Percentiles rank a stretch among this genome's conserved stretches.
Evolutionary conservation across 768 basidiomycete species (phyloP).

Genomic region (Pleurotus citrinopileatus): DNA sequence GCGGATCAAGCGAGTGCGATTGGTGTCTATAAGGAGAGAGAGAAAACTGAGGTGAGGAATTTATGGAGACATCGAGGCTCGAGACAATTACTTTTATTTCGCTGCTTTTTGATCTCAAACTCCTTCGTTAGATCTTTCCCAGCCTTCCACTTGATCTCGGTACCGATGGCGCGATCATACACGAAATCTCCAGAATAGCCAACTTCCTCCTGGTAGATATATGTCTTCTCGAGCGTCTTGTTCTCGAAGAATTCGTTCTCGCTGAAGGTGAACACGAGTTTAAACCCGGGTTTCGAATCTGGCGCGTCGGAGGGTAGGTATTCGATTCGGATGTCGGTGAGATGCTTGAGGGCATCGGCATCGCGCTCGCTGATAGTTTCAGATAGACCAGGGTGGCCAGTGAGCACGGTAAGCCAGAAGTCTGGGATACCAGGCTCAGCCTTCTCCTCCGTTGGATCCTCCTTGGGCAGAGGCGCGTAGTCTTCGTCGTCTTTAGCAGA

Average conservation of each 20-base stretch:
- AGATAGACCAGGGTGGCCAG: conserved; percentile 83
- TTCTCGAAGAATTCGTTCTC: conserved; percentile 90
- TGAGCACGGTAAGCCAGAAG: conserved; percentile 97
- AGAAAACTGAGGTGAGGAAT: not conserved
- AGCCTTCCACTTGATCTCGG: conserved; percentile 95
- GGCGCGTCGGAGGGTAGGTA: conserved; percentile 61
- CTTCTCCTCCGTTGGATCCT: conserved; percentile 27
- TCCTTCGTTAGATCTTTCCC: conserved; percentile 97
- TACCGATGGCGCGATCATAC: conserved; percentile 93
- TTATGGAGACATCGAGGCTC: conserved; percentile 3
- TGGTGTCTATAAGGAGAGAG: conserved; percentile 70
- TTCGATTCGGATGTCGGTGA: conserved; percentile 76
- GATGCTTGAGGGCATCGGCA: conserved; percentile 76
- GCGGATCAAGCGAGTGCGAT: conserved; percentile 76
- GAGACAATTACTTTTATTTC: conserved; percentile 85
- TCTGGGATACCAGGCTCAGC: conserved; percentile 70
- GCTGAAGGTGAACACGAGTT: conserved; percentile 78
- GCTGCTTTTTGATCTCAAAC: conserved; percentile 98
- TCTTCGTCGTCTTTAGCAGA: conserved; percentile 75
- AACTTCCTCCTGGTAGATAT: conserved; percentile 88
- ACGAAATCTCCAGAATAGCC: conserved; percentile 97
- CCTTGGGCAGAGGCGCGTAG: conserved; percentile 59
- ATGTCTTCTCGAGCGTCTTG: conserved; percentile 84
- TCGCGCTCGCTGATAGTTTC: conserved; percentile 95
- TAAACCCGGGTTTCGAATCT: conserved; percentile 85